These are phyloP conservation scores for Paramecium caudatum DNA, from an alignment of 73 alveolate species.

Conservation along the genomic window DNA sequence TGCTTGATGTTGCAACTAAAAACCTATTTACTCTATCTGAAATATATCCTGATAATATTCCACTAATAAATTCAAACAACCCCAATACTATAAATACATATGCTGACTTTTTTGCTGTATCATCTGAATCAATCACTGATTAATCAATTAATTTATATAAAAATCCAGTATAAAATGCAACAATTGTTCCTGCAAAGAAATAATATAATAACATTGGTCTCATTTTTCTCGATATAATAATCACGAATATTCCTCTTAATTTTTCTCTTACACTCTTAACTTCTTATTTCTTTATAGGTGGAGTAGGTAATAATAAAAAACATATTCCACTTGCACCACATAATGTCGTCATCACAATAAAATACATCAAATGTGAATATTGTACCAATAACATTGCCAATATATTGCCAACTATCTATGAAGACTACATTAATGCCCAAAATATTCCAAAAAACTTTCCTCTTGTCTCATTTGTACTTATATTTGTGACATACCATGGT, in stretches of 20 bases:
- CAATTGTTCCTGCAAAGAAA: constrained; percentile 70
- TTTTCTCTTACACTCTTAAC: constrained; percentile 34
- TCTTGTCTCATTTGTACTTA: constrained; percentile 59
- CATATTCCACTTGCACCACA: constrained; percentile 63
- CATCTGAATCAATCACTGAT: constrained; percentile 49
- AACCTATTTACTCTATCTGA: constrained; percentile 72
- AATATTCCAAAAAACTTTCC: constrained; percentile 73
- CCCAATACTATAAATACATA: constrained; percentile 67
- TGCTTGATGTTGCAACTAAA: constrained; percentile 69
- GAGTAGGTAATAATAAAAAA: constrained; percentile 66
- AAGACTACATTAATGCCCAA: constrained; percentile 73
- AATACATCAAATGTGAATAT: constrained; percentile 41
- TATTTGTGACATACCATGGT: constrained; percentile 61
- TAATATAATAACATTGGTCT: constrained; percentile 66
- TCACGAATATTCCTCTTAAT: constrained; percentile 33
- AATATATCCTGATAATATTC: constrained; percentile 68
- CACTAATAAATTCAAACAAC: constrained; percentile 67
- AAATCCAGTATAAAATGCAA: constrained; percentile 75
- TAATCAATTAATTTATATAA: constrained; percentile 36
- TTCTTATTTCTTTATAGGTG: background rate
- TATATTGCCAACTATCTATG: constrained; percentile 69
- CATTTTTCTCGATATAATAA: constrained; percentile 51
- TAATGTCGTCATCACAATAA: constrained; percentile 66
- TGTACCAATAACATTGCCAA: constrained; percentile 65
- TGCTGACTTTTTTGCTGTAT: constrained; percentile 61